These are phyloP conservation scores for Debaryomyces fabryi DNA, from an alignment of 1,139 yeast species.

Conservation along the genomic window DNA sequence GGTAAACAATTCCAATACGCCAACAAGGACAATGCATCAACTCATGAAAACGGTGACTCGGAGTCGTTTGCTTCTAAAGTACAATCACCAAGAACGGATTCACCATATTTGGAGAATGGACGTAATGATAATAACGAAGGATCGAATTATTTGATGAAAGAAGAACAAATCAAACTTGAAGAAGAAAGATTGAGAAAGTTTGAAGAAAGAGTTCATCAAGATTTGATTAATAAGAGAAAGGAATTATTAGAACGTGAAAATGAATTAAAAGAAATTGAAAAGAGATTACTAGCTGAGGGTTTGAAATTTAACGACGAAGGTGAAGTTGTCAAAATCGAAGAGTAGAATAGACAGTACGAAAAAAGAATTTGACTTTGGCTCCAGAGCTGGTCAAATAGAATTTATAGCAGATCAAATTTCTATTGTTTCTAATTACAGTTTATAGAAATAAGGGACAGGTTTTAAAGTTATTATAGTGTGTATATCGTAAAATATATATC, in stretches of 20 bases:
- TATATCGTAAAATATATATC: background rate
- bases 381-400: background rate
- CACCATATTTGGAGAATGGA: constrained; percentile 2
- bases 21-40: constrained; percentile 19
- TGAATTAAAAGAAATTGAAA: constrained; percentile 83
- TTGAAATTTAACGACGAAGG: constrained; percentile 46
- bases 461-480: background rate
- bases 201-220: constrained; percentile 88
- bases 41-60: constrained; percentile 5
- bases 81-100: constrained; percentile 7
- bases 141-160: constrained; percentile 60
- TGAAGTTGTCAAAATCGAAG: constrained; percentile 39
- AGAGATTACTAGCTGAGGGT: constrained; percentile 64
- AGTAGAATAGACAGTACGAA: constrained; percentile 7
- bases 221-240: constrained; percentile 78
- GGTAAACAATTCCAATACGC: constrained; percentile 50
- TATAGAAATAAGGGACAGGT: constrained; percentile 8
- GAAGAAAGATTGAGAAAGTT: constrained; percentile 78
- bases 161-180: constrained; percentile 78
- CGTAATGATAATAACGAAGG: constrained; percentile 30
- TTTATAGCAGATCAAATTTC: constrained; percentile 2
- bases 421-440: constrained; percentile 6
- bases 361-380: constrained; percentile 1
- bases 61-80: constrained; percentile 9
- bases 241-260: constrained; percentile 87